Conservation (phyloP, 331 rosid species). For the Cydonia oblonga region DNA sequence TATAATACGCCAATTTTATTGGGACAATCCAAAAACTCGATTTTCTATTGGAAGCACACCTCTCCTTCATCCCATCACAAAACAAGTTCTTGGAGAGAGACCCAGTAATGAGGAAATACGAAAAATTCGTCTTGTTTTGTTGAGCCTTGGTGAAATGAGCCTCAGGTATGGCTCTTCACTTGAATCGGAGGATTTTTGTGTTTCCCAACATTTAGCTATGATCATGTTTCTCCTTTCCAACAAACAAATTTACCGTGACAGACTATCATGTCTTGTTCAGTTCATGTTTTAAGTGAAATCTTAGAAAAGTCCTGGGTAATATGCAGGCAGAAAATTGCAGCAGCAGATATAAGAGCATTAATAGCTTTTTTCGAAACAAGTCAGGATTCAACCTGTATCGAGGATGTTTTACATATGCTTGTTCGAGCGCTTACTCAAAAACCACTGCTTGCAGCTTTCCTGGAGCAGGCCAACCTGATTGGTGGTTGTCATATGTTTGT, state of each 20-base stretch:
- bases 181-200: not conserved
- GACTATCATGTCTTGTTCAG: not conserved
- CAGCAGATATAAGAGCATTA: constrained; percentile 73
- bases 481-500: constrained; percentile 85
- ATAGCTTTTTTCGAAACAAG: constrained; percentile 81
- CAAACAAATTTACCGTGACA: not conserved
- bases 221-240: constrained; percentile 3
- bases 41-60: constrained; percentile 41
- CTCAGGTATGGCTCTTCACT: constrained; percentile 47
- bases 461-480: constrained; percentile 64
- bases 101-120: constrained; percentile 74
- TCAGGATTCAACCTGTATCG: constrained; percentile 83
- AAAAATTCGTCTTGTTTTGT: constrained; percentile 88
- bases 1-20: constrained; percentile 65
- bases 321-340: constrained; percentile 73
- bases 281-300: constrained; percentile 10
- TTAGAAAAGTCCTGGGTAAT: constrained; percentile 17
- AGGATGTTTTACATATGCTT: constrained; percentile 92
- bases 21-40: constrained; percentile 50
- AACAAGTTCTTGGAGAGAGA: constrained; percentile 41
- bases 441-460: constrained; percentile 69
- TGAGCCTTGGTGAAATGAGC: constrained; percentile 97
- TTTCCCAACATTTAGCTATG: not conserved
- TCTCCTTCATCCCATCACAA: constrained; percentile 38
- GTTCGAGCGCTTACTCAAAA: constrained; percentile 83